These are phyloP conservation scores for Ceratobasidium sp. DNA, from an alignment of 1,284 basidiomycete species.

Conservation along the genomic window DNA sequence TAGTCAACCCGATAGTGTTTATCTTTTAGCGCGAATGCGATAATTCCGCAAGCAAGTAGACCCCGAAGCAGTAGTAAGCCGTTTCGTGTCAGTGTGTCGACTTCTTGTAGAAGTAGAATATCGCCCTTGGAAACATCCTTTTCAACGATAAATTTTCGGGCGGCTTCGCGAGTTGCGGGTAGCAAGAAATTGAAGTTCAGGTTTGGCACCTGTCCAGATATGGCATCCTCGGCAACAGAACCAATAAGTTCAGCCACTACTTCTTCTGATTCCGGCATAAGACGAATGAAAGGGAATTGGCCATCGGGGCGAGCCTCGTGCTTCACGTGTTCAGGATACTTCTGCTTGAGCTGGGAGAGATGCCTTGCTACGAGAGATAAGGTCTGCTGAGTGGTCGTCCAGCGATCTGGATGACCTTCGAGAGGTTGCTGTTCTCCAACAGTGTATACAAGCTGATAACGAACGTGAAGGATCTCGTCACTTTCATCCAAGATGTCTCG, in stretches of 20 bases:
- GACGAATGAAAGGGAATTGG: slow-evolving; percentile 58
- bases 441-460: slow-evolving; percentile 68
- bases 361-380: slow-evolving; percentile 55
- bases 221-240: slow-evolving; percentile 53
- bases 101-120: background rate
- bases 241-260: slow-evolving; percentile 54
- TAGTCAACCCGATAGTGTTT: slow-evolving; percentile 69
- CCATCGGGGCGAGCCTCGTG: slow-evolving; percentile 47
- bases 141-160: slow-evolving; percentile 54
- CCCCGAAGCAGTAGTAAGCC: slow-evolving; percentile 64
- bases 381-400: slow-evolving; percentile 63
- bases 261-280: slow-evolving; percentile 52
- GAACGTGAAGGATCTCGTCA: slow-evolving; percentile 67
- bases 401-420: slow-evolving; percentile 65
- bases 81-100: slow-evolving; percentile 53
- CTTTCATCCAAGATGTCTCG: slow-evolving; percentile 70
- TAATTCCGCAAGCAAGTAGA: slow-evolving; percentile 62
- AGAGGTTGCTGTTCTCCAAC: slow-evolving; percentile 58
- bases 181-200: slow-evolving; percentile 47
- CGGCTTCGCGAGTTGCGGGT: slow-evolving; percentile 48
- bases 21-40: slow-evolving; percentile 61
- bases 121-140: slow-evolving; percentile 32
- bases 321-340: slow-evolving; percentile 51
- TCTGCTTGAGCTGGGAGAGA: slow-evolving; percentile 43
- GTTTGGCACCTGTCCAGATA: slow-evolving; percentile 49